phyloP scores from a whole-genome alignment of 768 basidiomycete genomes.

The Imleria badia region DNA sequence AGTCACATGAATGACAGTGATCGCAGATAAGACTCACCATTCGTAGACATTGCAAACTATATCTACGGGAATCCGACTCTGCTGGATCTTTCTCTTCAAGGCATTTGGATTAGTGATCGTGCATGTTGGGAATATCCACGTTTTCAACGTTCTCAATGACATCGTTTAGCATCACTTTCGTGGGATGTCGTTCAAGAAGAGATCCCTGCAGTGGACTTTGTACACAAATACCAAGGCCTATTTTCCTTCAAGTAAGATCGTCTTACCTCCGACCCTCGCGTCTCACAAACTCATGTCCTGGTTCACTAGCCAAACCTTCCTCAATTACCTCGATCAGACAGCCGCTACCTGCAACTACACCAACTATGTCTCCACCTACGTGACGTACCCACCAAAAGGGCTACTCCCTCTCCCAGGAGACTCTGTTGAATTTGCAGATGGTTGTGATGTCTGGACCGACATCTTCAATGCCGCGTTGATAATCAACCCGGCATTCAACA shows the following conservation, averaged over 20 bases:
- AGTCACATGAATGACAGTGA: constrained; percentile 16
- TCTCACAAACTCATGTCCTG: background rate
- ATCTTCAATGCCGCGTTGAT: constrained; percentile 61
- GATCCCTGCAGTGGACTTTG: constrained; percentile 73
- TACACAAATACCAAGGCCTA: constrained; percentile 67
- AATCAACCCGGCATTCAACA: constrained; percentile 74
- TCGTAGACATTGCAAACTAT: constrained; percentile 69
- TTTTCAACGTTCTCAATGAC: background rate
- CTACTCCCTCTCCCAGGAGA: constrained; percentile 65
- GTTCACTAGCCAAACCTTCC: constrained; percentile 55
- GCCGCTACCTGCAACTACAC: constrained; percentile 61
- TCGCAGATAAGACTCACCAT: background rate
- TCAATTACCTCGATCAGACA: constrained; percentile 53
- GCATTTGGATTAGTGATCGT: constrained; percentile 76
- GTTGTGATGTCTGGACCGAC: constrained; percentile 67
- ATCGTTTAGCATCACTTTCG: constrained; percentile 48
- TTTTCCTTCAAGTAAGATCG: constrained; percentile 67
- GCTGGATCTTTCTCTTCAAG: constrained; percentile 59
- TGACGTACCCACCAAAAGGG: constrained; percentile 68
- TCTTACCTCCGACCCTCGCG: background rate
- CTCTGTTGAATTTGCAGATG: constrained; percentile 43
- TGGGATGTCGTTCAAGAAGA: constrained; percentile 65
- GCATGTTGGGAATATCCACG: constrained; percentile 21
- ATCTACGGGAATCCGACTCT: constrained; percentile 58
- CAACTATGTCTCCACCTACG: constrained; percentile 58